Evolutionary conservation across 257 asterid species (phyloP).

Genomic region (Mentha longifolia): DNA sequence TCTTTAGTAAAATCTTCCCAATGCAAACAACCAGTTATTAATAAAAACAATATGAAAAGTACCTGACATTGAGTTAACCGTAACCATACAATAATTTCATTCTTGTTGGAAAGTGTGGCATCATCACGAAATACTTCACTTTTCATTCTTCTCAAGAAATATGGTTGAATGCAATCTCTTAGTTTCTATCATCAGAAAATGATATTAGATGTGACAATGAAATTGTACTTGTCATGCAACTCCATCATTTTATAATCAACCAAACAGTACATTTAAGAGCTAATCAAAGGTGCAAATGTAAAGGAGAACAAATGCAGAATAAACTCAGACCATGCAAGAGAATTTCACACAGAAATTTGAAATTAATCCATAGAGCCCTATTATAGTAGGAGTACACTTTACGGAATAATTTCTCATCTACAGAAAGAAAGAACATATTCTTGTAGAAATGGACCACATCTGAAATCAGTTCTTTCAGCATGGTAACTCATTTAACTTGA

Average conservation of each 20-base stretch:
- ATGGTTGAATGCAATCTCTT: slow-evolving; percentile 89
- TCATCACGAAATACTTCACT: slow-evolving; percentile 76
- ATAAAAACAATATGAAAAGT: slow-evolving; percentile 1
- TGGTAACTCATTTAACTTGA: slow-evolving; percentile 7
- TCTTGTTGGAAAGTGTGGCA: slow-evolving; percentile 80
- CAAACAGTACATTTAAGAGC: slow-evolving; percentile 29
- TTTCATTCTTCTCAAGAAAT: slow-evolving; percentile 89
- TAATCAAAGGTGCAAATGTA: neutral
- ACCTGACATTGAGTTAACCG: slow-evolving; percentile 90
- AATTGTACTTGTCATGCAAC: slow-evolving; percentile 22
- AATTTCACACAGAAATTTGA: slow-evolving; percentile 4
- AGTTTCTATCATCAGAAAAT: slow-evolving; percentile 56
- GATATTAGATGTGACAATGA: slow-evolving; percentile 30
- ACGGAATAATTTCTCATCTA: neutral
- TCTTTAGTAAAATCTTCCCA: slow-evolving; percentile 13
- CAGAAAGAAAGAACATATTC: neutral
- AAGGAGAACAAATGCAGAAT: slow-evolving; percentile 3
- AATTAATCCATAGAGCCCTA: slow-evolving; percentile 10
- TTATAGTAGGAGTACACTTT: no score
- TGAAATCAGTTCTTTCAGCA: neutral
- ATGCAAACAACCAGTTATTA: slow-evolving; percentile 6
- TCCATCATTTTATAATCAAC: slow-evolving; percentile 14
- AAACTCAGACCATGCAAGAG: neutral
- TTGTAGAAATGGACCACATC: no score
- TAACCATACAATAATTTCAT: slow-evolving; percentile 91